Base-by-base conservation (phyloP, 768 basidiomycete genomes). In the Rhizopogon vulgaris region DNA sequence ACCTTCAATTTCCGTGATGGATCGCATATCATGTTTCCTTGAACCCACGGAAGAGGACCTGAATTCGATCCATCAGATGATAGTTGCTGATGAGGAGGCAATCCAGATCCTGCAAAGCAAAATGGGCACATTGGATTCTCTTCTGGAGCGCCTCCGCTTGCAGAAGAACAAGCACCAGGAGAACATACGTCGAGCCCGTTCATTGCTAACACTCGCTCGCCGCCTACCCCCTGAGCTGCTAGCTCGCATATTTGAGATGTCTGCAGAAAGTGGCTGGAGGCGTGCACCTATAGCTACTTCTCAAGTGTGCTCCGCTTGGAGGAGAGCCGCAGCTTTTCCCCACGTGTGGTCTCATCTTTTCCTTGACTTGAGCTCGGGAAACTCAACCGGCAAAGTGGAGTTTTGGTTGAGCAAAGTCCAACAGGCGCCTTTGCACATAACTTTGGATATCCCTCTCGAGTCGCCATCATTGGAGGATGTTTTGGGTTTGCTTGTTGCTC, bases 261-360 rank as follows among this genome's bases (percentile, higher is more conserved):
- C 79, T 61, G 72, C 75, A 4, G 65, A 64, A 18, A 70, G 72
- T 41, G 76, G 78, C 11, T 82, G 79, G 77, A 75, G 75, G 25
- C 71, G 73, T 25, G 78, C 76, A 17, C 82, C 83, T 17, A 60
- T 84, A 12, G 69, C 75, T 30, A 73, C 73, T 38, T 83, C 82
- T 9, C 78, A 81, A 42, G 80, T 84, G 38, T 85, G 81, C 58
- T 71, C 75, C 3, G 68, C 74, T 47, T 85, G 83, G 83, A 73
- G 81, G 51, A 73, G 69, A 56, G 82, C 80, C 1, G 70, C 78
- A 14, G 64, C 62, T 38, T 67, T 70, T 36, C 79, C 82, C n/a
- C 66, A 71, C 18, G 72, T 82, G 22, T 85, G 83, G 83, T 79
- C 80, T 4, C 69, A 75, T 59, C 58, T 84, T 49, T 77, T 79